Evolutionary conservation across 1,284 basidiomycete genomes (phyloP), one percentile per base, ranked within the genome.

Genomic region (Blastosporella zonata): DNA sequence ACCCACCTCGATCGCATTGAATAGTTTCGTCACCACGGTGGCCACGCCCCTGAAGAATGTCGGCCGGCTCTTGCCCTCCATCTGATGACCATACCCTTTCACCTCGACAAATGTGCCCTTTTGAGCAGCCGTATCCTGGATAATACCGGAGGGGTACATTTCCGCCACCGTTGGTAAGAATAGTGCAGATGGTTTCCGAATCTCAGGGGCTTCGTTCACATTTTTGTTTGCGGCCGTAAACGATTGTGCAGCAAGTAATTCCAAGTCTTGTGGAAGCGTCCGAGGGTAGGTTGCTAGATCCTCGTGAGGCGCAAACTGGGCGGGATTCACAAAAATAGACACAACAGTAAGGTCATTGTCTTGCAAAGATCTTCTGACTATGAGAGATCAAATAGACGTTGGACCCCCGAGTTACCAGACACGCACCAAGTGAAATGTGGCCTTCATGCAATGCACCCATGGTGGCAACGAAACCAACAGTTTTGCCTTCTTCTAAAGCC

Each of bases 371-470:
- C 77, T 72, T 49, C 74, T 72, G 13, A 90, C 87, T 89, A 59
- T 1, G 23, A 10, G 39, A 22, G 10, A 41, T 50, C 38, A 53
- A 28, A 23, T 20, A 45, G 18, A 35, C 12, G 34, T 31, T 22
- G 7, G 39, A 15, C 43, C 34, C 20, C 23, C 23, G 17, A 31
- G 31, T 31, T 20, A 33, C 20, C 1, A 18, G 56, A 78, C 41
- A 59, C 49, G 29, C 35, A 95, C 93, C 90, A 27, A 99, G 83
- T 50, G 87, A 82, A 33, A 97, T 73, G 67, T 98, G 96, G 0
- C 97, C 96, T 21, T 90, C 84, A 64, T 99, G 96, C 42, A 99
- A 69, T 0, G 95, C 95, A 21, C 96, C 96, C 97, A 99, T 99
- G 33, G 96, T 99, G 0, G 96, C 84, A 7, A 99, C 93, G 53